Conservation (phyloP, 306 rosid species). For the Pueraria montana region DNA sequence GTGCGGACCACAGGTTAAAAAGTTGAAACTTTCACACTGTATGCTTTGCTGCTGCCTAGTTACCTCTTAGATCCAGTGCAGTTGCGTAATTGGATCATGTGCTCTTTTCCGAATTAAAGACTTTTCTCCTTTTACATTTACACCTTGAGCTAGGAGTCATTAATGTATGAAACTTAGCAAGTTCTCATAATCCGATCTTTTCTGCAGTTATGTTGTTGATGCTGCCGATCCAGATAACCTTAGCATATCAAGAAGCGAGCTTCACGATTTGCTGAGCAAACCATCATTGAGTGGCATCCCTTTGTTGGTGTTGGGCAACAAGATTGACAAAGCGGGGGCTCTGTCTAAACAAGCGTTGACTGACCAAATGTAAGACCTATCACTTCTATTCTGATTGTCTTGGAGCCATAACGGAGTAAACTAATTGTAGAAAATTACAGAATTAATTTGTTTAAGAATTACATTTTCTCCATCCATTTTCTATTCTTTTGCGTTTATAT, state of each 20-base stretch:
- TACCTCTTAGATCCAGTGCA: slow-evolving; percentile 30
- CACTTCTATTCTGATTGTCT: slow-evolving; percentile 13
- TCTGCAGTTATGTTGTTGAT: slow-evolving; percentile 89
- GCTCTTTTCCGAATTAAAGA: neutral
- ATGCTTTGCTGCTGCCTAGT: slow-evolving; percentile 26
- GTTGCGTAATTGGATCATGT: slow-evolving; percentile 19
- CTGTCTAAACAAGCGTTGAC: slow-evolving; percentile 81
- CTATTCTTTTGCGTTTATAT: neutral
- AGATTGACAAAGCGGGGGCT: slow-evolving; percentile 86
- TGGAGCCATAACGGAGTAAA: neutral
- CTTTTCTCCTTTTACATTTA: slow-evolving; percentile 33
- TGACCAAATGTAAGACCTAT: slow-evolving; percentile 75
- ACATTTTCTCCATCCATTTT: slow-evolving; percentile 1
- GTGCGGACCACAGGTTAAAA: neutral
- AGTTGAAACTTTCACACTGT: slow-evolving; percentile 18
- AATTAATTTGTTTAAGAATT: slow-evolving; percentile 2
- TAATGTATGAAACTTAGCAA: slow-evolving; percentile 22
- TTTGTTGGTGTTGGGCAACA: slow-evolving; percentile 87
- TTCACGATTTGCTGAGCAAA: slow-evolving; percentile 86
- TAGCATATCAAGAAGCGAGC: slow-evolving; percentile 78
- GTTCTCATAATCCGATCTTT: slow-evolving; percentile 38
- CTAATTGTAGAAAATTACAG: neutral
- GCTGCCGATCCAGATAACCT: slow-evolving; percentile 91
- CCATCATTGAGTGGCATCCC: slow-evolving; percentile 87
- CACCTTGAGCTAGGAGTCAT: slow-evolving; percentile 16